Conservation (phyloP, 1,139 yeast species). For the Suhomyces guaymorum region DNA sequence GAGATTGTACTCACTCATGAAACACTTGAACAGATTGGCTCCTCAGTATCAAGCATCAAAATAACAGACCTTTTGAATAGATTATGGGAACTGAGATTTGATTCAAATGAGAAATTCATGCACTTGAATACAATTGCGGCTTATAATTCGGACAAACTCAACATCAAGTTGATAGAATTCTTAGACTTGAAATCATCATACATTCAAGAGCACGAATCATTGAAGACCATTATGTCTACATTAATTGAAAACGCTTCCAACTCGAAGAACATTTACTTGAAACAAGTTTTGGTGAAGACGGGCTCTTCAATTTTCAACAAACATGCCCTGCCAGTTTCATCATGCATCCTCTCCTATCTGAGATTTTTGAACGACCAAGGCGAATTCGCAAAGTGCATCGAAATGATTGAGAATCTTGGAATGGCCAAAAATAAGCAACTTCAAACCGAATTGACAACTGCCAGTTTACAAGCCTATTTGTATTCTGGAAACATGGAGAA, state of each 20-base stretch:
- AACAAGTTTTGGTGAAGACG: slow-evolving; percentile 15
- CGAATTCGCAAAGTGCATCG: slow-evolving; percentile 12
- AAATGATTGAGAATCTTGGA: slow-evolving; percentile 16
- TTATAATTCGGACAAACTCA: slow-evolving; percentile 31
- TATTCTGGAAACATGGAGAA: slow-evolving; percentile 15
- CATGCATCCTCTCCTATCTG: no score
- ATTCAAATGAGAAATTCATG: slow-evolving; percentile 15
- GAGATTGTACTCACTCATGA: slow-evolving; percentile 32
- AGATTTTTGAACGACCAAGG: slow-evolving; percentile 17
- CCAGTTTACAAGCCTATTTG: slow-evolving; percentile 20
- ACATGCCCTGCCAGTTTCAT: no score
- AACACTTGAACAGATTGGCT: slow-evolving; percentile 24
- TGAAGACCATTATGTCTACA: slow-evolving; percentile 1
- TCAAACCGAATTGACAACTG: slow-evolving; percentile 13
- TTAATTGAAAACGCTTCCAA: slow-evolving; percentile 17
- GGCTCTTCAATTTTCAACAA: no score
- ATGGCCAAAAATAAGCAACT: no score
- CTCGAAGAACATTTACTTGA: slow-evolving; percentile 26
- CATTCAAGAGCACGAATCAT: slow-evolving; percentile 9
- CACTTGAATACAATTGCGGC: slow-evolving; percentile 25
- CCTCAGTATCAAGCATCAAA: slow-evolving; percentile 15
- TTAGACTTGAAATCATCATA: slow-evolving; percentile 12
- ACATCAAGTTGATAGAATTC: slow-evolving; percentile 26
- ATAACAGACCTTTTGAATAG: slow-evolving; percentile 28
- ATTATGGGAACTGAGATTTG: slow-evolving; percentile 25